Percentiles rank a stretch among this genome's conserved stretches.
phyloP scores from a whole-genome alignment of 2,329 filamentous ascomycete species.

The Trichoderma semiorbis region DNA sequence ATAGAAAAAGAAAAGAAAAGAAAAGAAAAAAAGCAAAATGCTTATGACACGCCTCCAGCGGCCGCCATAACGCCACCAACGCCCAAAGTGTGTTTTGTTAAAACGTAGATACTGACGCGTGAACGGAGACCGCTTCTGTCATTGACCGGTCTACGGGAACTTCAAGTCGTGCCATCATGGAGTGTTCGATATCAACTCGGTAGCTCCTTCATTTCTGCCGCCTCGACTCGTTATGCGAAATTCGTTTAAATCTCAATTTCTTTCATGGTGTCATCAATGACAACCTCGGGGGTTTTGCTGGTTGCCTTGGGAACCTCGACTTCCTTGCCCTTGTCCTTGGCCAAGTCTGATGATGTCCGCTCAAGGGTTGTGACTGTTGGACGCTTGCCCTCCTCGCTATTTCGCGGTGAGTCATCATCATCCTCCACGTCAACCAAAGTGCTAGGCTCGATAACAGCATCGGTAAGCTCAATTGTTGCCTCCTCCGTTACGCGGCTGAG shows the following conservation, averaged over 20 bases:
- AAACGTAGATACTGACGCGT: constrained; percentile 18
- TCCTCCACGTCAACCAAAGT: constrained; percentile 57
- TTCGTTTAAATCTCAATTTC: constrained; percentile 54
- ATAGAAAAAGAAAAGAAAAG: neutral
- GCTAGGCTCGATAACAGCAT: constrained; percentile 39
- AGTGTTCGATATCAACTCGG: constrained; percentile 17
- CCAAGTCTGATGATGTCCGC: constrained; percentile 32
- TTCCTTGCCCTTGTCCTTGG: constrained; percentile 40
- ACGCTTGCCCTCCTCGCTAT: constrained; percentile 41
- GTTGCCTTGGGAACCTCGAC: constrained; percentile 36
- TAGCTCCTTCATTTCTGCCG: neutral
- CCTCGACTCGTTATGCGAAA: neutral
- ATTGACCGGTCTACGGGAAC: constrained; percentile 15
- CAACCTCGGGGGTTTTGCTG: constrained; percentile 42
- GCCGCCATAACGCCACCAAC: constrained; percentile 22
- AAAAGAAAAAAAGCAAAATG: constrained; percentile 13
- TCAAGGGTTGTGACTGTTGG: constrained; percentile 33
- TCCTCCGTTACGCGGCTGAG: constrained; percentile 75
- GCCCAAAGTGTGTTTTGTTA: constrained; percentile 14
- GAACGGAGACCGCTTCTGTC: constrained; percentile 11
- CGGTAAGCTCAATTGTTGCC: constrained; percentile 38
- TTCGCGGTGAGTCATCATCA: constrained; percentile 49
- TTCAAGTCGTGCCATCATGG: constrained; percentile 26
- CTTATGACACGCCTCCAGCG: constrained; percentile 18
- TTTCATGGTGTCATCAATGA: constrained; percentile 53